These are phyloP conservation scores for Alternaria alternata DNA, from an alignment of 2,329 filamentous ascomycete genomes.

Conservation along the genomic window DNA sequence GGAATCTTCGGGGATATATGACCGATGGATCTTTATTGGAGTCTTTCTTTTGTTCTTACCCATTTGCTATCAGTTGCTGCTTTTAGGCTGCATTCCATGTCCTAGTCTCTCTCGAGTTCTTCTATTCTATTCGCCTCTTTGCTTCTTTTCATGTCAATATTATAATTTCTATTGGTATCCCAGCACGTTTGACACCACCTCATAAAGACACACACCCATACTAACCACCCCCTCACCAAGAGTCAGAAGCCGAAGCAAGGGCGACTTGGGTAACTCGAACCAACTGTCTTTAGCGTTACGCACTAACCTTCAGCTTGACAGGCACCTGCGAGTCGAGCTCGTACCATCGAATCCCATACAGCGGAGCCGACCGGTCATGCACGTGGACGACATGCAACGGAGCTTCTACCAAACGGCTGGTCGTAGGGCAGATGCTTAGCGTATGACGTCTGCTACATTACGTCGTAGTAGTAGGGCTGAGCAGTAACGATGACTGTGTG, in stretches of 20 bases:
- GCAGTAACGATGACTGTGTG: not conserved
- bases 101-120: not conserved
- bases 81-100: not conserved
- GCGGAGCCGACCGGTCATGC: conserved; percentile 9
- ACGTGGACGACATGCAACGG: not conserved
- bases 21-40: not conserved
- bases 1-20: not conserved
- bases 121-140: not conserved
- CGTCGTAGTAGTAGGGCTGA: not conserved
- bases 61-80: not conserved
- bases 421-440: not conserved
- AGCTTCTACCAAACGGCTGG: not conserved
- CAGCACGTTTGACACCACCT: not conserved
- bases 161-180: not conserved
- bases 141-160: conserved; percentile 5
- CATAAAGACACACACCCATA: not conserved
- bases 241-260: not conserved
- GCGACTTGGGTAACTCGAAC: not conserved
- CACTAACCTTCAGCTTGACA: conserved; percentile 1
- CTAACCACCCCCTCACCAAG: not conserved
- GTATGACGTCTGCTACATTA: not conserved
- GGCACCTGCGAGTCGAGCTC: not conserved
- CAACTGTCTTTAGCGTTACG: not conserved
- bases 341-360: conserved; percentile 11
- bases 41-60: not conserved